Conservation (phyloP, 192 early-diverging fungal genomes). For the Backusella westeae region DNA sequence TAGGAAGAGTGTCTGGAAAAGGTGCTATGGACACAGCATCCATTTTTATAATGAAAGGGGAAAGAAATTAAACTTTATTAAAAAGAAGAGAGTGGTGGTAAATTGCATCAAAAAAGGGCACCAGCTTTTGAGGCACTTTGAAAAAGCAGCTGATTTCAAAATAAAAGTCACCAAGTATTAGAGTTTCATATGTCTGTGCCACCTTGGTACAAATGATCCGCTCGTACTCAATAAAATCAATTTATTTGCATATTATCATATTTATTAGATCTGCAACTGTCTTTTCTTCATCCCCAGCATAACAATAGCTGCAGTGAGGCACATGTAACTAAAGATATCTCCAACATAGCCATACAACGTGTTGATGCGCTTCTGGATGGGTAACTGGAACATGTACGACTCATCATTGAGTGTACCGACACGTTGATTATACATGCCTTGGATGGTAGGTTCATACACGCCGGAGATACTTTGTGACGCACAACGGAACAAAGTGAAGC, state of each 20-base stretch:
- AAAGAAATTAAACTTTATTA: background rate
- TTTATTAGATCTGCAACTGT: background rate
- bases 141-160: background rate
- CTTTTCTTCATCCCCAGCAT: background rate
- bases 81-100: background rate
- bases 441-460: conserved; percentile 12
- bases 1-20: conserved; percentile 14
- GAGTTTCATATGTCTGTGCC: background rate
- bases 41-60: background rate
- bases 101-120: background rate
- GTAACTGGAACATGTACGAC: background rate
- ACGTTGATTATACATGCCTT: background rate
- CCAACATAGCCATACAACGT: background rate
- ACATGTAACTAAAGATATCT: background rate
- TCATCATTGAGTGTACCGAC: conserved; percentile 3
- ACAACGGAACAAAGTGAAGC: conserved; percentile 42
- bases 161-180: background rate
- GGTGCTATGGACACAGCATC: conserved; percentile 5
- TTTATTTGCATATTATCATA: too few species aligned
- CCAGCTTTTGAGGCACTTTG: background rate
- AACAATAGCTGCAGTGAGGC: background rate
- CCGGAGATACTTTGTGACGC: conserved; percentile 42
- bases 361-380: background rate
- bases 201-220: background rate
- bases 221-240: too few species aligned